These are phyloP conservation scores for Gonapodya prolifera DNA, from an alignment of 192 early-diverging fungal species.

Conservation along the genomic window DNA sequence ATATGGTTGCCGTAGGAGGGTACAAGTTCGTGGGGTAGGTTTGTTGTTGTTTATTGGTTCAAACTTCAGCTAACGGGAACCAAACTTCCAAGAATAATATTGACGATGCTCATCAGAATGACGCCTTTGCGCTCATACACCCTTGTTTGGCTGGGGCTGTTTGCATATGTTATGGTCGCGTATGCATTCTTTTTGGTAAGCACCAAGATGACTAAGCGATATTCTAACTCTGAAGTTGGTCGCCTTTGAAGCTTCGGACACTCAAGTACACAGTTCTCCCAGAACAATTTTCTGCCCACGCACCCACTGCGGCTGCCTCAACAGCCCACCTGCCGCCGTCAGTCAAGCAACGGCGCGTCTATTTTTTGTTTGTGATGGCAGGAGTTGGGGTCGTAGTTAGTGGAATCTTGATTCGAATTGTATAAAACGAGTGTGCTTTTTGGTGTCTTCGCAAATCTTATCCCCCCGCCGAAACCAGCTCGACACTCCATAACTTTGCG, in stretches of 20 bases:
- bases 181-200: constrained; percentile 83
- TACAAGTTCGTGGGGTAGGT: constrained; percentile 86
- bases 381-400: constrained; percentile 6
- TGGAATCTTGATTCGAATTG: background rate
- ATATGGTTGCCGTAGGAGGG: constrained; percentile 76
- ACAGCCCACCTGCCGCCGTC: background rate
- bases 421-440: background rate
- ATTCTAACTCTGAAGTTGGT: background rate
- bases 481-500: too few species aligned
- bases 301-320: constrained; percentile 18
- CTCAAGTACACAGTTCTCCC: constrained; percentile 35
- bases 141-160: constrained; percentile 51
- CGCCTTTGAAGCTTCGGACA: constrained; percentile 20
- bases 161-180: constrained; percentile 60
- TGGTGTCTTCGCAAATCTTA: too few species aligned
- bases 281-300: constrained; percentile 10
- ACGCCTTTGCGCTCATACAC: constrained; percentile 25
- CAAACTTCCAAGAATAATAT: constrained; percentile 14
- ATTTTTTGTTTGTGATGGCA: constrained; percentile 79
- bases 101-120: constrained; percentile 30
- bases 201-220: background rate
- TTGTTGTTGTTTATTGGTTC: background rate
- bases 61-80: background rate
- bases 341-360: constrained; percentile 61
- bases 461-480: too few species aligned